A percentile compares a stretch with the other conserved stretches of the same genome.
Conservation (phyloP, 2,329 filamentous ascomycete species). For the Penicillium occitanis region DNA sequence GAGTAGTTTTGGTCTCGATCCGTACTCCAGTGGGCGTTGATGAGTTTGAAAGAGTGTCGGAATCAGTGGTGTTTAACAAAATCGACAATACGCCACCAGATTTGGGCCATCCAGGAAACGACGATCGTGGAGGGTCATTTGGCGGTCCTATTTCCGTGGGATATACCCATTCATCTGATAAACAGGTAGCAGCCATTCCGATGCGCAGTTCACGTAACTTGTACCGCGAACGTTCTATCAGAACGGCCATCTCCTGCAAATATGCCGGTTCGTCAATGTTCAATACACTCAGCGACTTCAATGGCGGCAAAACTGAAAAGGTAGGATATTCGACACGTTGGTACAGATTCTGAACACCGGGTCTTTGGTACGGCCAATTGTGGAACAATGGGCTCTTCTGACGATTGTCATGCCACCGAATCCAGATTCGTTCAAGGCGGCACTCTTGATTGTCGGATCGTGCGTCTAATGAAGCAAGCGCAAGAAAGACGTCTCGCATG, state of each 20-base stretch:
- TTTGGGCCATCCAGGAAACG: slow-evolving; percentile 33
- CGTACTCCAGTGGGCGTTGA: background rate
- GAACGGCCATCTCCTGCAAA: slow-evolving; percentile 75
- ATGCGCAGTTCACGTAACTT: slow-evolving; percentile 70
- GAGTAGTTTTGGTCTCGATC: slow-evolving; percentile 7
- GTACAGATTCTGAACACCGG: slow-evolving; percentile 47
- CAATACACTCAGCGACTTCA: slow-evolving; percentile 73
- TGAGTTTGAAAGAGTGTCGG: background rate
- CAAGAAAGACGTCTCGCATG: slow-evolving; percentile 76
- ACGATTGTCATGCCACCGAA: slow-evolving; percentile 79
- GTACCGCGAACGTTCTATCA: slow-evolving; percentile 69
- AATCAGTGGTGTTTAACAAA: slow-evolving; percentile 25
- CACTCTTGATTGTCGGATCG: slow-evolving; percentile 59
- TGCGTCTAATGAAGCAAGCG: slow-evolving; percentile 69
- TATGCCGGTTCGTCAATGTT: slow-evolving; percentile 83
- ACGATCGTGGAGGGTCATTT: slow-evolving; percentile 18
- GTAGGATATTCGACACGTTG: slow-evolving; percentile 73
- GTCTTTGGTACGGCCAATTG: slow-evolving; percentile 24
- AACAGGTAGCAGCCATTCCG: slow-evolving; percentile 58
- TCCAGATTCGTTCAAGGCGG: slow-evolving; percentile 72
- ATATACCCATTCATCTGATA: slow-evolving; percentile 32
- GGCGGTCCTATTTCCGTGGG: slow-evolving; percentile 24
- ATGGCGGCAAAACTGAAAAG: slow-evolving; percentile 71
- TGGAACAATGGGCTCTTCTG: slow-evolving; percentile 34
- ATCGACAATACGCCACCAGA: slow-evolving; percentile 36